Base-by-base conservation (phyloP, 768 basidiomycete species). In the Pleurotus citrinopileatus region DNA sequence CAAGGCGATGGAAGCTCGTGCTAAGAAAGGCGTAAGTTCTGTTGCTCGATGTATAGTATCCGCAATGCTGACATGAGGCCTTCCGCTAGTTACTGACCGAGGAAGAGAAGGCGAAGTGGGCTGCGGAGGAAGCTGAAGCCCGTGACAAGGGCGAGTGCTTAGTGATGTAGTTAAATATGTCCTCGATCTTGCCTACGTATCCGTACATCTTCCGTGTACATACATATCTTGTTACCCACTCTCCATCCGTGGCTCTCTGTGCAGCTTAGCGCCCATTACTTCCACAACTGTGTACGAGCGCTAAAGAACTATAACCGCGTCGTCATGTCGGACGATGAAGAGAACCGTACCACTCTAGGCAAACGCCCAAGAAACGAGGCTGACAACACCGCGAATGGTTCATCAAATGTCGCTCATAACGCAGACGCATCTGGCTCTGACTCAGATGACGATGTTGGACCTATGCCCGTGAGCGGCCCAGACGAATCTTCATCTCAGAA, bases 1-100 rank as follows among this genome's bases (percentile, higher is more conserved):
- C 56, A 83, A 79, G 66, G 89, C 85, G 2, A 82, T 92, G 82
- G 73, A 80, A 64, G 84, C 79, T 55, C 80, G 90, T 36, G 87
- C 83, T 4, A 79, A 78, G 78, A 92, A 87, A 70, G 90, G 90
- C 59, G 83, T 90, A 68, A 61, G 83, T 74, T 2, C 17, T 15
- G 25, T 43, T 17, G 17, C 17, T 25, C 3, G 19, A 20, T 19
- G n/a, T 1, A 17, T 20, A 8, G 10, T 17, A 13, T 3, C n/a
- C 10, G 6, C 13, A 34, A 17, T 42, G 28, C 38, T 27, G 25
- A 8, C 7, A 22, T 25, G 2, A 23, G 25, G 10, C 32, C 32
- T 22, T 12, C 20, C 6, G 38, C 2, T 20, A 57, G 64, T 65
- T 82, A 36, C 55, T 83, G 56, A 79, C 70, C 25, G 80, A 80